phyloP scores from a whole-genome alignment of 345 rosid genomes.

The Triadica sebifera region DNA sequence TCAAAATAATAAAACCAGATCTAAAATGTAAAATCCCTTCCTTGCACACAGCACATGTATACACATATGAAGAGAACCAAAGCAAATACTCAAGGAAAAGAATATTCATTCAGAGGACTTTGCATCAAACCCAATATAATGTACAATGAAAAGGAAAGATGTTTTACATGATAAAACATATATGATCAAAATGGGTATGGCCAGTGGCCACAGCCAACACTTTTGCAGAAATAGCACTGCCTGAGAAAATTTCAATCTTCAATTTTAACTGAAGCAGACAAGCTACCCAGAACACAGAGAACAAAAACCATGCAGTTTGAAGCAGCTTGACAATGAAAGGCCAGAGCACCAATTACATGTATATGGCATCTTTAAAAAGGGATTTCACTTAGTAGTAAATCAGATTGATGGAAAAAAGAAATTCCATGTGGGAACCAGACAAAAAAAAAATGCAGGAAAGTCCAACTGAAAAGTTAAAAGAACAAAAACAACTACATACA shows the following conservation, averaged over 20 bases:
- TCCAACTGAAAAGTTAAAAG: neutral
- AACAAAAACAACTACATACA: neutral
- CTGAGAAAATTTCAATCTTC: neutral
- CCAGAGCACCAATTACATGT: neutral
- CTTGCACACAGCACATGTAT: neutral
- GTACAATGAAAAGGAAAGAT: neutral
- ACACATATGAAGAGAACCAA: neutral
- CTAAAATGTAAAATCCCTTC: neutral
- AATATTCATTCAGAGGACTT: neutral
- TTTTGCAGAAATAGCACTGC: neutral
- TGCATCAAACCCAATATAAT: no score
- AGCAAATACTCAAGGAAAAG: neutral
- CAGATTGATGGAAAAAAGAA: neutral
- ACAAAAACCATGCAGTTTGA: neutral
- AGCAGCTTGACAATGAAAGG: neutral
- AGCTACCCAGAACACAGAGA: neutral
- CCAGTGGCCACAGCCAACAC: neutral
- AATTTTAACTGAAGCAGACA: neutral
- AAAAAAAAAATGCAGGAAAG: constrained; percentile 1
- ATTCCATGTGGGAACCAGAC: neutral
- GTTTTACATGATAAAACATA: neutral
- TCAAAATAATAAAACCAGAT: neutral
- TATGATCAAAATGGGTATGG: neutral
- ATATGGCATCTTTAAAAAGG: neutral
- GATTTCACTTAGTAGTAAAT: neutral